Base-by-base conservation (phyloP, 768 basidiomycete species). In the Cubamyces sp. region DNA sequence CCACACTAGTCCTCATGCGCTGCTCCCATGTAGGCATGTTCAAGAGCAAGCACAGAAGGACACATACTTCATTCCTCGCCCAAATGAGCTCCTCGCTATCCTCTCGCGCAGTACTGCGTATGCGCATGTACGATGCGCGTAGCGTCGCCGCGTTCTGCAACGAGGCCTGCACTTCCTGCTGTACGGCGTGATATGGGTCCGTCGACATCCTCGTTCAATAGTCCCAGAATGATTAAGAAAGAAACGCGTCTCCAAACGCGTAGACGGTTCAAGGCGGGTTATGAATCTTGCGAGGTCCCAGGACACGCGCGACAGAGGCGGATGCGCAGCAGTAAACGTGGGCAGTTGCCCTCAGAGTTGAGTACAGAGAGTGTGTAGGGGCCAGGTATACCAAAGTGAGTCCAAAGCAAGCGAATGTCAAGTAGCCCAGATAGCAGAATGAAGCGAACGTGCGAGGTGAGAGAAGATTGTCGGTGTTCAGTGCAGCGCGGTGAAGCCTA, bases 141-240 rank as follows among this genome's bases (percentile, higher is more conserved):
- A 94, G 78, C 55, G 90, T 87, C 18, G 82, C 77, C 45, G 91
- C 88, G 3, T 85, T 79, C 70, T 90, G 86, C 30, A 95, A 75
- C 9, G 91, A 87, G 14, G 80, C 75, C 64, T 93, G 90, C 21
- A 96, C 86, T 75, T 96, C 94, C 62, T 85, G 86, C 70, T 91
- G 87, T 1, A 94, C 92, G 39, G 85, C 89, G 78, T 94, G 89
- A 74, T 94, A 96, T 43, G 94, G 94, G 76, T 96, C 94, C 7
- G 81, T 75, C 18, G 89, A 87, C 87, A 89, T 89, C 63, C 11
- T 47, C 25, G 8, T 9, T 53, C 39, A 21, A 41, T 30, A 5
- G 5, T 16, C 18, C 21, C 6, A 26, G 23, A 28, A 12, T 18
- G 19, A 25, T 25, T 2, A 21, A 46, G 21, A n/a, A 14, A 42